Conservation (phyloP, 805 yeast genomes). For the Tetrapisispora phaffii region DNA sequence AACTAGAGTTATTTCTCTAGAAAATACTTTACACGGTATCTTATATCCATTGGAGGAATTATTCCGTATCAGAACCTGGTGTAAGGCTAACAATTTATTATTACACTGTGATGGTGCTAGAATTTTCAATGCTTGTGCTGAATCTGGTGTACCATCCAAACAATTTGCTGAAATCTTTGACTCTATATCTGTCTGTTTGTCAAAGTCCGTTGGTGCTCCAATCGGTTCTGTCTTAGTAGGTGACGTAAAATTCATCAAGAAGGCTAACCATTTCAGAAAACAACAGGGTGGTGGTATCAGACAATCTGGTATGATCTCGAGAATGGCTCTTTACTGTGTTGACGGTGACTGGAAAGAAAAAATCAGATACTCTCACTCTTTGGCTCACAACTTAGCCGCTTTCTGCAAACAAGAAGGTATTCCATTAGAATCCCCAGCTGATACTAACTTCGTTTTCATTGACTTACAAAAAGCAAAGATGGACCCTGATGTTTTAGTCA, state of each 20-base stretch:
- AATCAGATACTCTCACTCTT: slow-evolving; percentile 38
- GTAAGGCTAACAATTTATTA: slow-evolving; percentile 45
- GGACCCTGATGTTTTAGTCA: slow-evolving; percentile 45
- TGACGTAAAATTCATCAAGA: slow-evolving; percentile 42
- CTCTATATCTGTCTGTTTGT: slow-evolving; percentile 80
- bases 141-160: slow-evolving; percentile 46
- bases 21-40: slow-evolving; percentile 81
- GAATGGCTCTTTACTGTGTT: slow-evolving; percentile 73
- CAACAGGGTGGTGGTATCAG: slow-evolving; percentile 92
- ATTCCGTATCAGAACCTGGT: slow-evolving; percentile 58
- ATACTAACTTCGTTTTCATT: slow-evolving; percentile 75
- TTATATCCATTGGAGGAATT: slow-evolving; percentile 75
- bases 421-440: slow-evolving; percentile 59
- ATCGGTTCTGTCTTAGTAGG: slow-evolving; percentile 86
- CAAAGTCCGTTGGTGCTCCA: slow-evolving; percentile 89
- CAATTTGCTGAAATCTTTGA: slow-evolving; percentile 75
- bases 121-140: slow-evolving; percentile 80
- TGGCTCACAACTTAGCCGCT: slow-evolving; percentile 42
- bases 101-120: slow-evolving; percentile 95
- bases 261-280: slow-evolving; percentile 78
- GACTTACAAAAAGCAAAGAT: slow-evolving; percentile 47
- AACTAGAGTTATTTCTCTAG: slow-evolving; percentile 72
- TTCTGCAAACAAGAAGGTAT: slow-evolving; percentile 47
- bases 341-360: slow-evolving; percentile 57
- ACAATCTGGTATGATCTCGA: slow-evolving; percentile 72